A percentile compares a stretch with the other conserved stretches of the same genome.
Conservation (phyloP, 169 alveolate species). For the Pseudocohnilembus persalinus region DNA sequence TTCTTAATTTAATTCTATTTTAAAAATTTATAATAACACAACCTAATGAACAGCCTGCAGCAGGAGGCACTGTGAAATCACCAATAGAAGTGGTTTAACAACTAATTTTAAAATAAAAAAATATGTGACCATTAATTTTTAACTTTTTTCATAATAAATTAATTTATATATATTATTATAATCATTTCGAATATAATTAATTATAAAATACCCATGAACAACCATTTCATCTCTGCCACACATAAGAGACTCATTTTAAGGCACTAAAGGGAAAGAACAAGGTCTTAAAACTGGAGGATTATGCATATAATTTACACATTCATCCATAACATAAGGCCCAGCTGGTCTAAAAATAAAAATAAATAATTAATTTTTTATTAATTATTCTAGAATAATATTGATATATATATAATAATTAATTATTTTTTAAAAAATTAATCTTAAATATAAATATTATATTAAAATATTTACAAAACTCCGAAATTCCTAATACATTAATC, state of each 20-base stretch:
- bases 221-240: slow-evolving; percentile 19
- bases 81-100: background rate
- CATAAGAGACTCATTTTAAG: slow-evolving; percentile 8
- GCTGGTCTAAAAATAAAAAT: background rate
- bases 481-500: slow-evolving; percentile 4
- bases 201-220: slow-evolving; percentile 2
- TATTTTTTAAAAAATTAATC: no score
- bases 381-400: no score
- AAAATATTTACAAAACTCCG: slow-evolving; percentile 4
- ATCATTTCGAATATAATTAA: no score
- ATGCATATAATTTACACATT: slow-evolving; percentile 28
- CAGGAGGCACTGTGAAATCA: slow-evolving; percentile 25
- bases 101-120: background rate
- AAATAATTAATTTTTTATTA: no score
- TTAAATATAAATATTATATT: no score
- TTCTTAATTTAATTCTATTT: slow-evolving; percentile 19
- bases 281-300: slow-evolving; percentile 31
- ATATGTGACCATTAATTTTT: no score
- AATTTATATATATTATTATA: no score
- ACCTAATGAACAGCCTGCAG: slow-evolving; percentile 30
- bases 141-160: no score
- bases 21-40: slow-evolving; percentile 24
- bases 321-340: background rate
- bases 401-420: no score
- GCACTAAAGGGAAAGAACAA: slow-evolving; percentile 18